A percentile compares a stretch with the other conserved stretches of the same genome.
Conservation (phyloP, 1,284 basidiomycete genomes). For the Marasmius fiardii region DNA sequence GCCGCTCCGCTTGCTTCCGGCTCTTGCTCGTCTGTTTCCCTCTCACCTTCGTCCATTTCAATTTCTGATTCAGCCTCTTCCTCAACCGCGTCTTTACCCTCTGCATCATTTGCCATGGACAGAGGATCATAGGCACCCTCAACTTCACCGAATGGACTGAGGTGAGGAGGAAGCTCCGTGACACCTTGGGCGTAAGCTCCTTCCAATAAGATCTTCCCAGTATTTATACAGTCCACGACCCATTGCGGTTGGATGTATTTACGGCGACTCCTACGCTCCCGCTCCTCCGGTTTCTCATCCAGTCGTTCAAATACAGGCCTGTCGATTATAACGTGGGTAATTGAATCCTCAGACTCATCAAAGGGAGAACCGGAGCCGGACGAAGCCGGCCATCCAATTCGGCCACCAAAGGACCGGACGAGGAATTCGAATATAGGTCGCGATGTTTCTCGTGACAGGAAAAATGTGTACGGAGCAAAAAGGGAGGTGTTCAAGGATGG, state of each 20-base stretch:
- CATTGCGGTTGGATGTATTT: slow-evolving; percentile 98
- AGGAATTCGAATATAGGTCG: slow-evolving; percentile 94
- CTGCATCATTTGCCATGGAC: slow-evolving; percentile 31
- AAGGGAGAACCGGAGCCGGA: slow-evolving; percentile 84
- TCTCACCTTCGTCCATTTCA: slow-evolving; percentile 33
- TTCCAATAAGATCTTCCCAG: slow-evolving; percentile 80
- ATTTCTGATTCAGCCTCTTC: slow-evolving; percentile 25
- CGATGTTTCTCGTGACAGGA: slow-evolving; percentile 92
- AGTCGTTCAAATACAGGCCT: slow-evolving; percentile 61
- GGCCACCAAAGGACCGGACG: slow-evolving; percentile 88
- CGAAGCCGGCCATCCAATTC: slow-evolving; percentile 85
- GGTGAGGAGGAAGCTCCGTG: slow-evolving; percentile 82
- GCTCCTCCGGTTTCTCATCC: slow-evolving; percentile 56
- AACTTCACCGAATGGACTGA: slow-evolving; percentile 91
- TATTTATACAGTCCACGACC: slow-evolving; percentile 96
- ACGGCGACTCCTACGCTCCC: slow-evolving; percentile 64
- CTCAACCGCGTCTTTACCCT: slow-evolving; percentile 32
- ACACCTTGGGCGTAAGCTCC: slow-evolving; percentile 87
- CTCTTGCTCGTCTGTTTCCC: slow-evolving; percentile 32
- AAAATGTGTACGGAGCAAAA: slow-evolving; percentile 90
- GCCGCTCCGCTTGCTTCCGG: slow-evolving; percentile 30
- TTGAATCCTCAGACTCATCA: slow-evolving; percentile 69
- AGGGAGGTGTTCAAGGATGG: slow-evolving; percentile 55
- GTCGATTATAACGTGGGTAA: slow-evolving; percentile 97
- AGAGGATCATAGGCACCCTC: slow-evolving; percentile 77